A percentile compares a stretch with the other conserved stretches of the same genome.
Evolutionary conservation across 371 early-diverging fungal species (phyloP).

Genomic region (Cladochytrium tenue): DNA sequence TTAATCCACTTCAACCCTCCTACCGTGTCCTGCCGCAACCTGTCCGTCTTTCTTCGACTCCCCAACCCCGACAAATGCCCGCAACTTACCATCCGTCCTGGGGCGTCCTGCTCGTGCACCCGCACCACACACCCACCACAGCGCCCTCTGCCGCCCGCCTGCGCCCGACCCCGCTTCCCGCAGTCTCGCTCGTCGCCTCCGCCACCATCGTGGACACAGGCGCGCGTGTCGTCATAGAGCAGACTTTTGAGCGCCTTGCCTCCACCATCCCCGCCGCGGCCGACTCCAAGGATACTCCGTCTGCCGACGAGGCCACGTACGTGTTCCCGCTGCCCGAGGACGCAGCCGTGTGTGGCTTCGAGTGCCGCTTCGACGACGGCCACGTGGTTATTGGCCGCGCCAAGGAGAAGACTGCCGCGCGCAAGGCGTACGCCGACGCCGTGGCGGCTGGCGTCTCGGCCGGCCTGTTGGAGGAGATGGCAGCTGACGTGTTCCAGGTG

Average conservation of each 20-base stretch:
- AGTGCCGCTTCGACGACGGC: constrained; percentile 16
- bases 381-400: constrained; percentile 13
- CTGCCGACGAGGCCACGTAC: constrained; percentile 33
- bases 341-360: constrained; percentile 30
- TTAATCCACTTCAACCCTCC: background rate
- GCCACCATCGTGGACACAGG: constrained; percentile 19
- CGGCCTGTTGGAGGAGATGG: constrained; percentile 32
- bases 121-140: background rate
- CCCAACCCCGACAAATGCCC: background rate
- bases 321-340: constrained; percentile 36
- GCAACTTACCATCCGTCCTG: background rate
- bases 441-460: constrained; percentile 31
- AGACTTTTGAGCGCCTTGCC: constrained; percentile 26
- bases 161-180: background rate
- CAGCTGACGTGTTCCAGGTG: constrained; percentile 39
- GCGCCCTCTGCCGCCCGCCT: background rate
- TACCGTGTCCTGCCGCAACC: too few species aligned
- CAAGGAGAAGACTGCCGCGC: constrained; percentile 31
- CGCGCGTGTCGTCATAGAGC: constrained; percentile 29
- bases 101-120: background rate
- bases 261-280: background rate
- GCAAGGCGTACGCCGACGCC: constrained; percentile 26
- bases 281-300: background rate
- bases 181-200: constrained; percentile 11
- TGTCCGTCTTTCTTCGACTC: too few species aligned